Percentiles rank a stretch among this genome's conserved stretches.
These are phyloP conservation scores for Solanum clarkiae DNA, from an alignment of 257 asterid species.

Conservation along the genomic window DNA sequence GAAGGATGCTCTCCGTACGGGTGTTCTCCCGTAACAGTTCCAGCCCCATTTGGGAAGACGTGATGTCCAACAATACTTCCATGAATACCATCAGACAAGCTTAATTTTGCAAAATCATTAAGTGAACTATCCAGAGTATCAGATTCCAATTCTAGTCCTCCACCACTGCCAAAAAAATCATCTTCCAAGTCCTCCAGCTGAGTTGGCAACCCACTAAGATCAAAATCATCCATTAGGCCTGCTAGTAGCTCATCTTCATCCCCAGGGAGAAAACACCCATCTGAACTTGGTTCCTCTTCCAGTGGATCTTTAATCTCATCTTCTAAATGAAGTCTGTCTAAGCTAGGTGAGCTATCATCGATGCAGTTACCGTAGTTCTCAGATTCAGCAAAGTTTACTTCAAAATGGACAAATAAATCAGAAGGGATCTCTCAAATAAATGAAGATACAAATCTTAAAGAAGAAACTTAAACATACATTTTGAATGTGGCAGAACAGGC, in stretches of 20 bases:
- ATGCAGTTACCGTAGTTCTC: slow-evolving; percentile 22
- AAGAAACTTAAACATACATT: slow-evolving; percentile 33
- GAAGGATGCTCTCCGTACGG: slow-evolving; percentile 99
- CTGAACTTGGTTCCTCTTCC: slow-evolving; percentile 31
- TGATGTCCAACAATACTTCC: slow-evolving; percentile 29
- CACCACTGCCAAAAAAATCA: slow-evolving; percentile 92
- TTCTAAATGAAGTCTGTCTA: slow-evolving; percentile 17
- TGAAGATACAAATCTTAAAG: background rate
- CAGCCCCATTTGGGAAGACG: slow-evolving; percentile 47
- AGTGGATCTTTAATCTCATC: slow-evolving; percentile 41
- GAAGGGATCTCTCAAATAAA: background rate
- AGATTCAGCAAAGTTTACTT: slow-evolving; percentile 51
- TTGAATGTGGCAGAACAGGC: slow-evolving; percentile 52
- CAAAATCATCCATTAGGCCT: slow-evolving; percentile 83
- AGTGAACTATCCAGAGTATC: slow-evolving; percentile 39
- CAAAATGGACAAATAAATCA: slow-evolving; percentile 3
- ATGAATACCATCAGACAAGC: slow-evolving; percentile 32
- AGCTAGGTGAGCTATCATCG: slow-evolving; percentile 48
- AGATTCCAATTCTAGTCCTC: slow-evolving; percentile 76
- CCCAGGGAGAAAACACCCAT: slow-evolving; percentile 67
- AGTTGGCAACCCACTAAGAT: slow-evolving; percentile 76
- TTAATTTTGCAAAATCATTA: slow-evolving; percentile 41
- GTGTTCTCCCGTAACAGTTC: slow-evolving; percentile 72
- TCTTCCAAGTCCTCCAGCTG: slow-evolving; percentile 90
- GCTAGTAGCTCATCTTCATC: slow-evolving; percentile 90